These are phyloP conservation scores for Austroboletus festivus DNA, from an alignment of 768 basidiomycete genomes.

Conservation along the genomic window DNA sequence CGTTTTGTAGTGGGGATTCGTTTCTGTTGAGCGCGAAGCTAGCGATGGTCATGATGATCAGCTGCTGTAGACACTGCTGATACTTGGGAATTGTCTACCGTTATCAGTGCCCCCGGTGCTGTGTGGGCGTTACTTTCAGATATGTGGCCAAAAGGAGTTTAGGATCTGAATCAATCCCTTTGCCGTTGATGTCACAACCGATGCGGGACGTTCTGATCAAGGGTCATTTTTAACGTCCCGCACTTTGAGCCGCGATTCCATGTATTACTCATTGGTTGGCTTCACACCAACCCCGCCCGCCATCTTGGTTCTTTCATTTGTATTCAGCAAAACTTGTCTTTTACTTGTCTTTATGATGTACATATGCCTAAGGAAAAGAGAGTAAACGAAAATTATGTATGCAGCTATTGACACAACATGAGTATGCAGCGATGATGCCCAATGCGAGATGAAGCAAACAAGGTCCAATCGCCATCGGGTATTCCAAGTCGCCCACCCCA, in stretches of 20 bases:
- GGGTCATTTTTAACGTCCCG: too few relatives aligned
- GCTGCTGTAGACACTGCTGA: not conserved
- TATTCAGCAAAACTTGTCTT: constrained; percentile 30
- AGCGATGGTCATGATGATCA: constrained; percentile 7
- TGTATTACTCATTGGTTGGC: constrained; percentile 7
- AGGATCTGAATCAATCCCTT: not conserved
- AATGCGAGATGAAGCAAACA: constrained; percentile 31
- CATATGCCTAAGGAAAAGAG: constrained; percentile 32
- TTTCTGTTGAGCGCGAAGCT: not conserved
- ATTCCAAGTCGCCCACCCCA: constrained; percentile 28
- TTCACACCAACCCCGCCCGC: too few relatives aligned
- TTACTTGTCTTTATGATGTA: constrained; percentile 34
- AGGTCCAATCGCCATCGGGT: constrained; percentile 14
- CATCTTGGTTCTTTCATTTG: constrained; percentile 4
- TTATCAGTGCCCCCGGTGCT: constrained; percentile 16
- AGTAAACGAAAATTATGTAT: constrained; percentile 17
- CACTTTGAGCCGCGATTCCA: too few relatives aligned
- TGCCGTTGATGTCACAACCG: constrained; percentile 1
- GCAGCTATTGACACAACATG: constrained; percentile 39
- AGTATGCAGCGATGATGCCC: constrained; percentile 28
- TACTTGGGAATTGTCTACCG: not conserved
- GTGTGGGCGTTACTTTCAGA: constrained; percentile 13
- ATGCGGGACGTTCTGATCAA: not conserved
- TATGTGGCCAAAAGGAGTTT: constrained; percentile 1
- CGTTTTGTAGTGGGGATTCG: too few relatives aligned